These are phyloP conservation scores for Datura wrightii DNA, from an alignment of 257 asterid genomes.

Conservation along the genomic window DNA sequence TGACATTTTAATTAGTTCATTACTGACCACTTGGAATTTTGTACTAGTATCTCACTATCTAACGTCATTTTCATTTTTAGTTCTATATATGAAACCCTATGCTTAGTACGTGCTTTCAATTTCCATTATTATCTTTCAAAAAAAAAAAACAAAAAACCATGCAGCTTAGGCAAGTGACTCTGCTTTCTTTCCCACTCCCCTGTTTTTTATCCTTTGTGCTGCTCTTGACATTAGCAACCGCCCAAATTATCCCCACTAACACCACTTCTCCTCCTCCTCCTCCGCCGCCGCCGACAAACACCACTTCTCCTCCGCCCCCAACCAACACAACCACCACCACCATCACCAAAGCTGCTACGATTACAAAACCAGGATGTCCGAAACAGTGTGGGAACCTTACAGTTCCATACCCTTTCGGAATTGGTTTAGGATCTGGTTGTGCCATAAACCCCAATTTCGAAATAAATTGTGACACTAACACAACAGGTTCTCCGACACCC, in stretches of 20 bases:
- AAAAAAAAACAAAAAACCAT: neutral
- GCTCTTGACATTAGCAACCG: slow-evolving; percentile 34
- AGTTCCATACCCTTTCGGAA: slow-evolving; percentile 55
- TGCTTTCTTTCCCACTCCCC: slow-evolving; percentile 12
- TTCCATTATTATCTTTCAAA: neutral
- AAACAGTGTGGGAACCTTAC: slow-evolving; percentile 47
- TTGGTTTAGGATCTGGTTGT: slow-evolving; percentile 48
- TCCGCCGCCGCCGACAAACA: slow-evolving; percentile 35
- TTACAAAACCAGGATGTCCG: slow-evolving; percentile 50
- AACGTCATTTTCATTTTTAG: neutral
- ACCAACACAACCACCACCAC: slow-evolving; percentile 20
- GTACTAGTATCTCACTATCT: neutral
- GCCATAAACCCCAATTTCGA: slow-evolving; percentile 40
- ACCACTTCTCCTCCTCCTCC: slow-evolving; percentile 16
- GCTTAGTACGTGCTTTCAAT: neutral
- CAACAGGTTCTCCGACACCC: slow-evolving; percentile 54
- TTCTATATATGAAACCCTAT: neutral
- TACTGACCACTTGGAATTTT: neutral
- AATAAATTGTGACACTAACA: slow-evolving; percentile 56
- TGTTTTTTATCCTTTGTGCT: slow-evolving; percentile 34
- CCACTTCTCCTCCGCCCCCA: neutral
- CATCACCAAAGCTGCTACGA: slow-evolving; percentile 36
- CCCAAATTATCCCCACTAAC: slow-evolving; percentile 33
- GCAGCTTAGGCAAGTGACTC: slow-evolving; percentile 23
- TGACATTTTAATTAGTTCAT: neutral